Percentiles rank a stretch among this genome's conserved stretches.
These are phyloP conservation scores for Vinca major DNA, from an alignment of 305 asterid genomes.

Conservation along the genomic window DNA sequence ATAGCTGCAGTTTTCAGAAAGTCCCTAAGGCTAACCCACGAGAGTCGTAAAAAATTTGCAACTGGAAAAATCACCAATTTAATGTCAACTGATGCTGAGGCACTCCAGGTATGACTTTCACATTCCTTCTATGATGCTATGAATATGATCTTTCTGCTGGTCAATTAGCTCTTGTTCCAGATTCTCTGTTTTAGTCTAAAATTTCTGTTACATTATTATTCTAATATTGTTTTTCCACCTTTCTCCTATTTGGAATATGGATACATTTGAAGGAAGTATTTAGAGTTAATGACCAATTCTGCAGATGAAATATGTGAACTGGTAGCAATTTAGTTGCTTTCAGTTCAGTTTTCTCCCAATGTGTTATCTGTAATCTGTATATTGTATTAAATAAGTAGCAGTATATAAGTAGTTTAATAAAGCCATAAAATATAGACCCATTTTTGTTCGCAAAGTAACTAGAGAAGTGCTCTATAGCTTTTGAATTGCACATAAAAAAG, in stretches of 20 bases:
- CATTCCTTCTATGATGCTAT: constrained; percentile 1
- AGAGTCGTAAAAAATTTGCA: constrained; percentile 75
- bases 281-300: too few species aligned
- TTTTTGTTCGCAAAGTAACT: neutral
- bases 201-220: neutral
- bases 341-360: too few species aligned
- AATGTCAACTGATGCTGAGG: constrained; percentile 95
- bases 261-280: too few species aligned
- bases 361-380: too few species aligned
- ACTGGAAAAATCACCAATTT: constrained; percentile 87
- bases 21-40: constrained; percentile 81
- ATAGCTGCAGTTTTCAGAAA: constrained; percentile 93
- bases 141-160: neutral
- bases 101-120: constrained; percentile 63
- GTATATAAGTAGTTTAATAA: too few species aligned
- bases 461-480: neutral
- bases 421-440: too few species aligned
- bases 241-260: neutral
- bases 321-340: too few species aligned
- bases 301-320: too few species aligned
- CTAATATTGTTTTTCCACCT: neutral
- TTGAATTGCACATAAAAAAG: neutral
- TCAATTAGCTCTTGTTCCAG: neutral
- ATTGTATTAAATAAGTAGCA: too few species aligned
- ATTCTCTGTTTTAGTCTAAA: neutral